A percentile compares a stretch with the other conserved stretches of the same genome.
Conservation (phyloP, 148 eudicot species). For the Cornus suecica region DNA sequence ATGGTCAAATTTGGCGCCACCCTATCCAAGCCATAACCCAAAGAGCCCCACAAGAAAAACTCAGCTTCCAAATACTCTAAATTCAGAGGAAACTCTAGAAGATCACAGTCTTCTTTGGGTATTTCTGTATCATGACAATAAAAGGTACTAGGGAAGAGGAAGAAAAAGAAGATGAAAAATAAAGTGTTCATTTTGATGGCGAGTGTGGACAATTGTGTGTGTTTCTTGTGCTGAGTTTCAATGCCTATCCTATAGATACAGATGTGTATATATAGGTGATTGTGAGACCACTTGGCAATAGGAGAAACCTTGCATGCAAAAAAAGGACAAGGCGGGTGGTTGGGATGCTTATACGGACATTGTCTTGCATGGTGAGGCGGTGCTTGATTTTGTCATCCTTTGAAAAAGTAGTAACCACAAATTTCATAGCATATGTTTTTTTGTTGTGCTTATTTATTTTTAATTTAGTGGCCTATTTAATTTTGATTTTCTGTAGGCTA, state of each 20-base stretch:
- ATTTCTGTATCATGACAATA: not conserved
- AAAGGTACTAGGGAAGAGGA: not conserved
- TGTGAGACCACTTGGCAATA: slow-evolving; percentile 15
- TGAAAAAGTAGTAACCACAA: not conserved
- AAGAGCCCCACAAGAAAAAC: slow-evolving; percentile 63
- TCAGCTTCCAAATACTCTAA: slow-evolving; percentile 89
- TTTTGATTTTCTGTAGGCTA: too few relatives aligned
- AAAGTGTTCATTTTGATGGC: not conserved
- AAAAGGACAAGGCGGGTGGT: not conserved
- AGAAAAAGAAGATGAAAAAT: not conserved
- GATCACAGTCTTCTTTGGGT: slow-evolving; percentile 44
- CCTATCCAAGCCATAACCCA: slow-evolving; percentile 60
- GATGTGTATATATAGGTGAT: not conserved
- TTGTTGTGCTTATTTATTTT: too few relatives aligned
- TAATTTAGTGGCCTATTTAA: too few relatives aligned
- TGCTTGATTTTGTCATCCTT: not conserved
- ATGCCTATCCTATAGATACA: too few relatives aligned
- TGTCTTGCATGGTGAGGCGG: not conserved
- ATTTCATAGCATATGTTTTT: too few relatives aligned
- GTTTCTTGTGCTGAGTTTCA: slow-evolving; percentile 3
- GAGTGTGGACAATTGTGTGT: not conserved
- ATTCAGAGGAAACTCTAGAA: slow-evolving; percentile 75
- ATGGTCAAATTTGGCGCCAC: slow-evolving; percentile 47
- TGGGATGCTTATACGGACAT: not conserved
- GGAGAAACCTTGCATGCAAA: not conserved